Evolutionary conservation across 352 stramenopile genomes (phyloP).

Genomic region (Phytopythium mirpurense): DNA sequence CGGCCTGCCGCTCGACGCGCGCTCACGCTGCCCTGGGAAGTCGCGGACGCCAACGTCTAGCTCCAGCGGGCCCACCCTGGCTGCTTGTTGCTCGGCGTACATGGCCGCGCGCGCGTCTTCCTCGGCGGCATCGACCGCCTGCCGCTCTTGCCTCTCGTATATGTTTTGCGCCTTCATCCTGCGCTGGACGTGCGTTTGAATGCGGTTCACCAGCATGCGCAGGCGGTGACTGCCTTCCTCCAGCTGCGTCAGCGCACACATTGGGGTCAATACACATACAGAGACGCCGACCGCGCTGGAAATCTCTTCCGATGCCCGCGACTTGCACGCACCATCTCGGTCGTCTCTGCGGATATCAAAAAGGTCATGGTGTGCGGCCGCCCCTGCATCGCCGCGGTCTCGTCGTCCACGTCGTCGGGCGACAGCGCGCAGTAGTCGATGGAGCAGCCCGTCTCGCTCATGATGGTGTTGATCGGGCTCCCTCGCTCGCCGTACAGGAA

Average conservation of each 20-base stretch:
- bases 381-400: constrained; percentile 14
- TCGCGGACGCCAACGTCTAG: background rate
- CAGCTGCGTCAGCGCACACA: constrained; percentile 13
- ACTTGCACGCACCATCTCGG: constrained; percentile 18
- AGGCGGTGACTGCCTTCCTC: constrained; percentile 41
- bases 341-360: constrained; percentile 38
- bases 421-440: constrained; percentile 68
- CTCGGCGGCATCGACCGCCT: background rate
- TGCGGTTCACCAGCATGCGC: constrained; percentile 33
- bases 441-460: constrained; percentile 35
- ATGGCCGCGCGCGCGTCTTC: background rate
- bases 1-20: background rate
- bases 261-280: background rate
- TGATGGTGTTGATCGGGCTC: constrained; percentile 49
- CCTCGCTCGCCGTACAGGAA: constrained; percentile 55
- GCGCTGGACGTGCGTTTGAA: constrained; percentile 41
- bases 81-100: background rate
- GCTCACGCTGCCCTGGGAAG: background rate
- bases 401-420: constrained; percentile 31
- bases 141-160: constrained; percentile 2
- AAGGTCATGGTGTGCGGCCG: constrained; percentile 51
- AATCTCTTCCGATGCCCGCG: too few relatives aligned
- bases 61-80: background rate
- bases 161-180: constrained; percentile 1
- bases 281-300: too few relatives aligned